phyloP scores from a whole-genome alignment of 345 rosid species.

The Lumnitzera racemosa region DNA sequence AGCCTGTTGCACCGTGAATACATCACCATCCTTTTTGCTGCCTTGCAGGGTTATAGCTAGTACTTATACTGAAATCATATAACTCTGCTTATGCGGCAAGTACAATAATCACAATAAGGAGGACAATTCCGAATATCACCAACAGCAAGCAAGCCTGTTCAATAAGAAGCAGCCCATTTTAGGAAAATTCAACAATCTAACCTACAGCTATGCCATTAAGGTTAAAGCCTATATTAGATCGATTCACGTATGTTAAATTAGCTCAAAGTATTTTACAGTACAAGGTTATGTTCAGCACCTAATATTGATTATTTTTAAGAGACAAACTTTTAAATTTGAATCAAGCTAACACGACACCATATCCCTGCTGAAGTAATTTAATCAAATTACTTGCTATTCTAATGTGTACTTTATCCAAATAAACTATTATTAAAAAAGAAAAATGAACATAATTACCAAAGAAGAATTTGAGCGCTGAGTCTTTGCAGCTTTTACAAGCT shows the following conservation, averaged over 20 bases:
- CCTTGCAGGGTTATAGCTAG: background rate
- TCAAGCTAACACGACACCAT: too few relatives aligned
- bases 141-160: slow-evolving; percentile 77
- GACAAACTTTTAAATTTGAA: too few relatives aligned
- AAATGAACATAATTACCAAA: slow-evolving; percentile 38
- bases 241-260: too few relatives aligned
- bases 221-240: too few relatives aligned
- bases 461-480: slow-evolving; percentile 88
- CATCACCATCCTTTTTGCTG: background rate
- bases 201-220: too few relatives aligned
- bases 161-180: too few relatives aligned
- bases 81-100: slow-evolving; percentile 43
- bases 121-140: slow-evolving; percentile 83
- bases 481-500: slow-evolving; percentile 76
- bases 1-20: slow-evolving; percentile 6
- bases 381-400: too few relatives aligned
- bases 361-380: too few relatives aligned
- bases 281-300: too few relatives aligned
- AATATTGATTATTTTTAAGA: too few relatives aligned
- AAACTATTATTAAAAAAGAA: background rate
- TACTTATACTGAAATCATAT: background rate
- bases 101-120: slow-evolving; percentile 71
- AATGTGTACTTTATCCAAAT: background rate
- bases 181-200: too few relatives aligned
- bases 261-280: too few relatives aligned